Base-by-base conservation (phyloP, 2,329 filamentous ascomycete species). In the Scytalidium sp. region DNA sequence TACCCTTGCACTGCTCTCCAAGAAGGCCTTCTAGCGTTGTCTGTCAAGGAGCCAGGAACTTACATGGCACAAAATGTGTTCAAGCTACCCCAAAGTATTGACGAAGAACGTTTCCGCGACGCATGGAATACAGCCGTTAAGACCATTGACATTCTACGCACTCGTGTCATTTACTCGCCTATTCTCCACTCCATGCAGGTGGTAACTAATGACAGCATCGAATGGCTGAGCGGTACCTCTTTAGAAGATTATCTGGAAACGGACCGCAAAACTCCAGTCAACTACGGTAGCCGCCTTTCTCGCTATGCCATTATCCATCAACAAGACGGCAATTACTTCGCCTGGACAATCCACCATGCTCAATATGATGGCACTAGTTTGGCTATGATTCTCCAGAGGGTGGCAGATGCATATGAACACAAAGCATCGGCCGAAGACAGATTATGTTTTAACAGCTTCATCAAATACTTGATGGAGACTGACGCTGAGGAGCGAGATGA, bases 321-420 rank as follows among this genome's bases (percentile, higher is more conserved):
- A n/a, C n/a, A n/a, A n/a, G n/a, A n/a, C n/a, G n/a, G 19, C 29
- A 7, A 22, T n/a, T n/a, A 43, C 25, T 15, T 22, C 25, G 17
- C 21, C n/a, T 43, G 48, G 19, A n/a, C 41, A 3, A 44, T 21
- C 17, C 41, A 44, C 41, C 41, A 44, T 21, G 23, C 17, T 21
- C 19, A 19, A 21, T 44, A 19, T 44, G 41, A 44, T 21, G 23
- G 21, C n/a, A 85, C 82, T 80, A 82, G 80, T 2, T 75, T 83
- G 63, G 47, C 45, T 27, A 44, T 44, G 19, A 47, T 54, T 19
- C 11, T 54, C 11, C 43, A 41, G 17, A 41, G 43, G 11, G 22
- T 54, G 6, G 39, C 47, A 19, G 36, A 40, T 11, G 39, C 43
- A n/a, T 54, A 49, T n/a, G n/a, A n/a, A n/a, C n/a, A n/a, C n/a